Evolutionary conservation across 345 rosid species (phyloP).

Genomic region (Chamaenerion angustifolium): DNA sequence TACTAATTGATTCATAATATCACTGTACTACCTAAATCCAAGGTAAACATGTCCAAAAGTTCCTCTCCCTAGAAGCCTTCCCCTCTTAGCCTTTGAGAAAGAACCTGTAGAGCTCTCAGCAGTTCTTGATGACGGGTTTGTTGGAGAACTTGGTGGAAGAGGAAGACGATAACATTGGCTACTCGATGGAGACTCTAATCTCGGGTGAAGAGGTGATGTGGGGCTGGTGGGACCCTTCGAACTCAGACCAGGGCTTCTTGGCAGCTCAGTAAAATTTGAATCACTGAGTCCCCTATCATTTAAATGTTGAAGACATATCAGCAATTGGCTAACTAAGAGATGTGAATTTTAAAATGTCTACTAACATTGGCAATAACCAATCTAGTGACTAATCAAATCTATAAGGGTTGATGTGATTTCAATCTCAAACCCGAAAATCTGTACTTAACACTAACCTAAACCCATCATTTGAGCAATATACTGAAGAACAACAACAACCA

Average conservation of each 20-base stretch:
- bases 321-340: neutral
- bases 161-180: conserved; percentile 73
- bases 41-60: conserved; percentile 91
- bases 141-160: conserved; percentile 86
- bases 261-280: conserved; percentile 18
- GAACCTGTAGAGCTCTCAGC: conserved; percentile 21
- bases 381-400: too few relatives aligned
- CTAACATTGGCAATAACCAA: neutral
- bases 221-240: conserved; percentile 59
- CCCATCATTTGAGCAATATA: too few relatives aligned
- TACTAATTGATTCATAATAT: too few relatives aligned
- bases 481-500: too few relatives aligned
- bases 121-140: conserved; percentile 45
- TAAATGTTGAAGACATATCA: conserved; percentile 18
- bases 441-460: too few relatives aligned
- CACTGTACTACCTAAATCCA: conserved; percentile 58
- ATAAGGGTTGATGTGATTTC: too few relatives aligned
- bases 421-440: too few relatives aligned
- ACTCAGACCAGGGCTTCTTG: conserved; percentile 42
- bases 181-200: conserved; percentile 53
- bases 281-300: conserved; percentile 36
- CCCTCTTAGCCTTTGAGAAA: conserved; percentile 68
- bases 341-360: neutral
- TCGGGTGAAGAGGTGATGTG: conserved; percentile 60
- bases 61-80: conserved; percentile 84